These are phyloP conservation scores for Pelargonium myrrhifolium DNA, from an alignment of 441 rosid species.

Conservation along the genomic window DNA sequence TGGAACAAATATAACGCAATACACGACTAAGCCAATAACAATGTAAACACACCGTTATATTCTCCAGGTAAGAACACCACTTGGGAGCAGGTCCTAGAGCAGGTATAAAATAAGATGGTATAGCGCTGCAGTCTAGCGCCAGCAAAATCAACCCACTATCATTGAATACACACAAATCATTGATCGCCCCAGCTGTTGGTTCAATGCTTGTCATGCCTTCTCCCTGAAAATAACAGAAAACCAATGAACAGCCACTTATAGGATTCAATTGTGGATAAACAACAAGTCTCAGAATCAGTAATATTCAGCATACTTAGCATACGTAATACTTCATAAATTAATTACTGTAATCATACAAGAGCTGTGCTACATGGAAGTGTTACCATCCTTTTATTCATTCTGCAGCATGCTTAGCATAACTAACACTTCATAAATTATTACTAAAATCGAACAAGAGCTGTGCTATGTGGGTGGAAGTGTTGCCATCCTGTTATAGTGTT, in stretches of 20 bases:
- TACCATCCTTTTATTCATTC: too few species aligned
- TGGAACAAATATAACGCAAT: slow-evolving; percentile 8
- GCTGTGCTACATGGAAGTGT: too few species aligned
- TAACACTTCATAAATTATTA: too few species aligned
- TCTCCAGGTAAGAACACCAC: slow-evolving; percentile 79
- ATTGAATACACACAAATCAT: slow-evolving; percentile 73
- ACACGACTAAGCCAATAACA: not conserved
- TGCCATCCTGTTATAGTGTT: too few species aligned
- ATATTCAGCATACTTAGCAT: too few species aligned
- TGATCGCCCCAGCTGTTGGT: slow-evolving; percentile 76
- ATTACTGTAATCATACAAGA: too few species aligned
- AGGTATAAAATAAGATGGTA: slow-evolving; percentile 84
- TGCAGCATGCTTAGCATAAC: too few species aligned
- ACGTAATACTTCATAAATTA: too few species aligned
- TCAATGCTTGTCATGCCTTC: slow-evolving; percentile 86
- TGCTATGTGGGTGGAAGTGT: too few species aligned
- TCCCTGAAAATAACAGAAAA: slow-evolving; percentile 39
- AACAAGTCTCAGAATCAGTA: not conserved
- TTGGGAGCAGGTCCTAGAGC: slow-evolving; percentile 89
- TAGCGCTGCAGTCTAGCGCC: slow-evolving; percentile 75
- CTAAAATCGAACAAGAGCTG: too few species aligned
- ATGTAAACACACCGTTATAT: slow-evolving; percentile 49
- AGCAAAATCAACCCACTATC: slow-evolving; percentile 76
- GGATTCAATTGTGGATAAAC: slow-evolving; percentile 4
- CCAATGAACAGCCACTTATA: slow-evolving; percentile 9